Evolutionary conservation across 257 asterid species (phyloP), one percentile per base, ranked within the genome.

Genomic region (Forsythia suspensa): DNA sequence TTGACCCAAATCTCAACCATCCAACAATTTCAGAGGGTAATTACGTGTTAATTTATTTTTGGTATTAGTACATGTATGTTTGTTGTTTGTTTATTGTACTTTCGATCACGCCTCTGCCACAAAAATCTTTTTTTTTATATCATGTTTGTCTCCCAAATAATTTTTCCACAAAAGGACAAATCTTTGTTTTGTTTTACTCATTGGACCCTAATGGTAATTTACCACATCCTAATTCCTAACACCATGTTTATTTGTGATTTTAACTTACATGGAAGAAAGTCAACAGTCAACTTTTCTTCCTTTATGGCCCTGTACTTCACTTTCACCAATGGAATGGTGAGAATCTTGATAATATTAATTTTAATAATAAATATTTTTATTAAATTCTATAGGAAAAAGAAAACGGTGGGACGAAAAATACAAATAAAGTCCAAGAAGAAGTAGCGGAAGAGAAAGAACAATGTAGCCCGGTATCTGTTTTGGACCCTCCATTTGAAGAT

Each of bases 401-500:
- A 34, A 85, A 70, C 1, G 69, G 11, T 12, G 87, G 79, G 82
- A 63, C 72, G 7, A 71, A 76, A 71, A 80, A 73, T 24, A 67
- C 67, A 18, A 80, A 76, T 3, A 63, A 70, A 40, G 82, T 78
- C 10, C 76, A 71, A 72, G 74, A 42, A 24, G 92, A 79, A 5
- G 97, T 84, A 44, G 92, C 82, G 63, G 94, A 94, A 42, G 97
- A 91, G 73, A 91, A 89, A 70, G 96, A 93, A 42, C 98, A 93
- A 78, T 85, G 91, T 77, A 95, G 99, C 70, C 98, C 98, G 0
- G 97, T 89, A 9, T 95, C 98, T 0, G 88, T 95, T 36, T 57
- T 95, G 72, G 98, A 89, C 38, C 82, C 92, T 77, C 93, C 88
- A 0, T 95, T 90, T 36, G 91, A 92, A 70, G 93, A 92, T 21